Evolutionary conservation across 1,139 yeast genomes (phyloP), one percentile per base, ranked within the genome.

Genomic region (Entelexis paramagnoliae): DNA sequence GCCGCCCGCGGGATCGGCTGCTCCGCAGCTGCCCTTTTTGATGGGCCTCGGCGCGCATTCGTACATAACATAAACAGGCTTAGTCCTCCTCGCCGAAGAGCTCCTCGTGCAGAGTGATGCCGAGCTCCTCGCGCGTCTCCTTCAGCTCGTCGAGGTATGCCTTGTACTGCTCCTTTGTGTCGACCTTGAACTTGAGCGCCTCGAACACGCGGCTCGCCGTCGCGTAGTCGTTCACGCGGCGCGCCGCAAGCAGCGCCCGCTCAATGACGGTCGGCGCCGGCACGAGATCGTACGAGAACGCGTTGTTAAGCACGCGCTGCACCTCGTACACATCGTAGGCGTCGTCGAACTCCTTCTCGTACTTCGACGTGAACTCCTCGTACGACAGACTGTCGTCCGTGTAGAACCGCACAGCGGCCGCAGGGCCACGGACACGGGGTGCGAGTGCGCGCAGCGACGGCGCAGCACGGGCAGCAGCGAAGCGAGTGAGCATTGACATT

Each of bases 251-350:
- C 69, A 91, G 79, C 50, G 98, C 98, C 75, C 85, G 85, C 73
- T 87, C 96, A 67, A 91, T 78, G 59, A 91, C 97, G 56, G 84
- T 81, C 61, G 98, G 98, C 36, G 98, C 93, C 61, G 98, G 98
- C 54, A 91, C 98, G 72, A 93, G 80, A 74, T 91, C 98, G 76
- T 91, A 91, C 20, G 97, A 85, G 76, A 91, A 91, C 72, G 94
- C 88, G 77, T 91, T 93, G 81, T 93, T 91, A 69, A 93, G 79
- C 60, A 83, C 85, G 71, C 91, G 75, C 72, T 87, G 96, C 57
- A 91, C 97, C 76, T 91, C 99, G 65, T 91, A 91, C 64, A 91
- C 78, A 72, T 91, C 99, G 73, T 91, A 91, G 51, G 98, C 98
- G 69, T 86, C 93, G 64, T 91, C 96, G 66, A 91, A 91, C 70